A percentile compares a stretch with the other conserved stretches of the same genome.
These are phyloP conservation scores for Penicillium rolfsii DNA, from an alignment of 2,329 filamentous ascomycete genomes.

Conservation along the genomic window DNA sequence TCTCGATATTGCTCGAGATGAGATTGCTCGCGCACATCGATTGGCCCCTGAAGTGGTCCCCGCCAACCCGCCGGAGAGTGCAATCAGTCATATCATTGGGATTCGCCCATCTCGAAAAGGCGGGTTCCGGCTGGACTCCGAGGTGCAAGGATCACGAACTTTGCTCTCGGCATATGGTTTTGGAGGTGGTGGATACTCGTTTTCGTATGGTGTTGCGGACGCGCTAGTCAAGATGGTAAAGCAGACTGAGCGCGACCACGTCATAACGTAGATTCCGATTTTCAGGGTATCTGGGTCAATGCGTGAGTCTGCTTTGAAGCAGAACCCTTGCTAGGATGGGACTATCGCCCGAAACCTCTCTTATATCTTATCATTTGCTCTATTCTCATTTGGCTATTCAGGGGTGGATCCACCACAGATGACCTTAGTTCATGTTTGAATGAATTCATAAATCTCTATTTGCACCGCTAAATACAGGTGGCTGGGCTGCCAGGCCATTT, in stretches of 20 bases:
- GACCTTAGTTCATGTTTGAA: neutral
- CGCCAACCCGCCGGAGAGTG: constrained; percentile 32
- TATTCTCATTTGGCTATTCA: neutral
- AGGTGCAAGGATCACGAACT: constrained; percentile 30
- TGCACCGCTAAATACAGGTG: neutral
- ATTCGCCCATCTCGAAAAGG: constrained; percentile 42
- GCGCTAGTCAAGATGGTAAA: constrained; percentile 42
- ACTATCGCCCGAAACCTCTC: neutral
- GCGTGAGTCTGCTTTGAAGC: neutral
- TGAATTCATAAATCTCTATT: neutral
- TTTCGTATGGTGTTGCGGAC: constrained; percentile 43
- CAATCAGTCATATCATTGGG: constrained; percentile 41
- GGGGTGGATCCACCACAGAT: neutral
- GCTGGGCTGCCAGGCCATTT: too few relatives aligned
- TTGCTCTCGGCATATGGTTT: constrained; percentile 45
- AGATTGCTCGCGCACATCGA: constrained; percentile 44
- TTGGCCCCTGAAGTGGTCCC: constrained; percentile 44
- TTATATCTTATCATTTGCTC: neutral
- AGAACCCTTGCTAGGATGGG: neutral
- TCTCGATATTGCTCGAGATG: constrained; percentile 42
- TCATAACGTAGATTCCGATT: constrained; percentile 25
- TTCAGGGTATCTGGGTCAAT: neutral
- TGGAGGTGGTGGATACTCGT: constrained; percentile 44
- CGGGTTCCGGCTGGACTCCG: constrained; percentile 41
- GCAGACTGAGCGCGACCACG: constrained; percentile 35